Percentiles rank a stretch among this genome's conserved stretches.
Evolutionary conservation across 2,329 filamentous ascomycete genomes (phyloP).

Genomic region (Stemphylium beticola): DNA sequence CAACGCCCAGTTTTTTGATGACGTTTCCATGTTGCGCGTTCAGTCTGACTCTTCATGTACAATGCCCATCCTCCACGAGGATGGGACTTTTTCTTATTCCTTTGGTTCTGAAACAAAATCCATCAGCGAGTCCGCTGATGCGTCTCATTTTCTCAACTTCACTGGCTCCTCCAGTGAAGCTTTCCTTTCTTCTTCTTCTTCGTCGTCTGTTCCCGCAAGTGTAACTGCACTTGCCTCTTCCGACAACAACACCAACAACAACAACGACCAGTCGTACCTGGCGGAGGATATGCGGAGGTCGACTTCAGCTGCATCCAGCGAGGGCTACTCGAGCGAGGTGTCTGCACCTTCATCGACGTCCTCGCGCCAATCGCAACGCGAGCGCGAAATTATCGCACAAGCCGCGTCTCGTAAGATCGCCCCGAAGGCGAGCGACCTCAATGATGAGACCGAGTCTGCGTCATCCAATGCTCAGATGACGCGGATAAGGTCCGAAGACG

Average conservation of each 20-base stretch:
- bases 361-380: conserved; percentile 56
- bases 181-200: conserved; percentile 40
- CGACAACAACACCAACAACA: conserved; percentile 7
- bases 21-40: conserved; percentile 53
- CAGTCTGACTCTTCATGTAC: conserved; percentile 50
- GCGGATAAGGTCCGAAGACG: conserved; percentile 59
- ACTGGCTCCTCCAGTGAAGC: conserved; percentile 47
- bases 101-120: conserved; percentile 42
- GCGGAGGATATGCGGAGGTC: conserved; percentile 59
- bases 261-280: conserved; percentile 40
- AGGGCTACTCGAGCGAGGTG: conserved; percentile 51
- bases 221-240: conserved; percentile 42
- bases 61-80: conserved; percentile 45
- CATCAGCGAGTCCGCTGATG: conserved; percentile 41
- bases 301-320: conserved; percentile 48
- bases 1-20: conserved; percentile 50
- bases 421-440: conserved; percentile 49
- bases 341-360: conserved; percentile 53
- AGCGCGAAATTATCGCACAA: conserved; percentile 57
- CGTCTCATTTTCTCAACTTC: conserved; percentile 41
- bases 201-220: conserved; percentile 40
- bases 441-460: conserved; percentile 34
- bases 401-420: conserved; percentile 58
- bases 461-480: conserved; percentile 57
- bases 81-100: conserved; percentile 46